phyloP scores from a whole-genome alignment of 108 stramenopile genomes.

The Asterionellopsis glacialis region DNA sequence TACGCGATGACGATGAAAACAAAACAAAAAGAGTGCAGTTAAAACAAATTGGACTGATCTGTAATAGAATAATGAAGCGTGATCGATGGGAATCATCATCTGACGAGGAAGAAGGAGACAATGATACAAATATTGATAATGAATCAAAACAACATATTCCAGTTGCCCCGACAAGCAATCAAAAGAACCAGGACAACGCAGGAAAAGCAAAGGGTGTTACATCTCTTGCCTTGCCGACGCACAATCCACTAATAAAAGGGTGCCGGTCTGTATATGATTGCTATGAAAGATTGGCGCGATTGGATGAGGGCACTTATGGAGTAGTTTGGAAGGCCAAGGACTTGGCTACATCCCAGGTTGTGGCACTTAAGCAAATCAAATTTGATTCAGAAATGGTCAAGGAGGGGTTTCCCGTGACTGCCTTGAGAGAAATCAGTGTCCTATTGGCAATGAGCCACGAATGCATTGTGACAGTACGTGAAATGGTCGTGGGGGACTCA shows the following conservation, averaged over 20 bases:
- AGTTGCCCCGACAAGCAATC: not conserved
- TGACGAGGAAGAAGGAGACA: conserved; percentile 12
- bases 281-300: conserved; percentile 73
- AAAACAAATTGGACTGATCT: too few relatives aligned
- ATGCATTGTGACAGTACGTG: conserved; percentile 76
- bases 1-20: too few relatives aligned
- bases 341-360: conserved; percentile 57
- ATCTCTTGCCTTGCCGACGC: conserved; percentile 16
- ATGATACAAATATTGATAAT: not conserved
- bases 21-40: too few relatives aligned
- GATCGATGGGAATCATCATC: conserved; percentile 14
- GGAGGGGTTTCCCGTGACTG: conserved; percentile 92
- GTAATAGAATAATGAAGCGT: not conserved
- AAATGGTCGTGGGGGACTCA: conserved; percentile 79
- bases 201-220: not conserved
- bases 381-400: conserved; percentile 62
- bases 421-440: conserved; percentile 87
- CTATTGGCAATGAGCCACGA: conserved; percentile 77
- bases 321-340: conserved; percentile 92
- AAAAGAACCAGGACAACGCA: not conserved
- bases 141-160: not conserved
- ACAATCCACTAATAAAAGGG: conserved; percentile 80
- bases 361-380: conserved; percentile 93
- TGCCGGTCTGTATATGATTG: conserved; percentile 83
- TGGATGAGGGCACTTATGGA: conserved; percentile 94